phyloP scores from a whole-genome alignment of 129 eudicot genomes.

The Arctium minus region DNA sequence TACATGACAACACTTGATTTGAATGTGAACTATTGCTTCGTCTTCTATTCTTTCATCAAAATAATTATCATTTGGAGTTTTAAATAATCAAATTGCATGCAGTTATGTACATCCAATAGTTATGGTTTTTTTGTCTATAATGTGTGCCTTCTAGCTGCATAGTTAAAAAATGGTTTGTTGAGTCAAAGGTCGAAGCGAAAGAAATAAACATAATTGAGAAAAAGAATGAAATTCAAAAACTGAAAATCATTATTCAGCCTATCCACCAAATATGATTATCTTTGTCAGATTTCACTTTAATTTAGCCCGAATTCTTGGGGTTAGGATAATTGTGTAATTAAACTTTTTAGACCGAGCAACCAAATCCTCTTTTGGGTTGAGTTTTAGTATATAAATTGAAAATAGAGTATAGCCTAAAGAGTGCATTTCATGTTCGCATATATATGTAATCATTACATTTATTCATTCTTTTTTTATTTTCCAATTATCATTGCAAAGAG shows the following conservation, averaged over 20 bases:
- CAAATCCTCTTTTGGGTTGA: background rate
- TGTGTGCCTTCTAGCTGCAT: background rate
- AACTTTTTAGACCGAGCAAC: no score
- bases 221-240: background rate
- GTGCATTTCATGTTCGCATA: background rate
- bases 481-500: background rate
- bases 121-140: background rate
- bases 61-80: background rate
- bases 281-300: no score
- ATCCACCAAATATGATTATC: background rate
- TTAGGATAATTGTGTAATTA: background rate
- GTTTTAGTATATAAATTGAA: background rate
- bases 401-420: background rate
- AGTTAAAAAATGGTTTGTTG: background rate
- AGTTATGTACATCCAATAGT: background rate
- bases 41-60: background rate
- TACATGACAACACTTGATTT: constrained; percentile 50
- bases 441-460: background rate
- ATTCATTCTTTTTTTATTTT: background rate
- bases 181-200: background rate
- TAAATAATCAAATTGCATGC: background rate
- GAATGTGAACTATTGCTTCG: constrained; percentile 40
- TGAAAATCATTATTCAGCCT: background rate
- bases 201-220: background rate
- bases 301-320: background rate